Conservation (phyloP, 2,329 filamentous ascomycete species). For the Ceratocystiopsis minuta region DNA sequence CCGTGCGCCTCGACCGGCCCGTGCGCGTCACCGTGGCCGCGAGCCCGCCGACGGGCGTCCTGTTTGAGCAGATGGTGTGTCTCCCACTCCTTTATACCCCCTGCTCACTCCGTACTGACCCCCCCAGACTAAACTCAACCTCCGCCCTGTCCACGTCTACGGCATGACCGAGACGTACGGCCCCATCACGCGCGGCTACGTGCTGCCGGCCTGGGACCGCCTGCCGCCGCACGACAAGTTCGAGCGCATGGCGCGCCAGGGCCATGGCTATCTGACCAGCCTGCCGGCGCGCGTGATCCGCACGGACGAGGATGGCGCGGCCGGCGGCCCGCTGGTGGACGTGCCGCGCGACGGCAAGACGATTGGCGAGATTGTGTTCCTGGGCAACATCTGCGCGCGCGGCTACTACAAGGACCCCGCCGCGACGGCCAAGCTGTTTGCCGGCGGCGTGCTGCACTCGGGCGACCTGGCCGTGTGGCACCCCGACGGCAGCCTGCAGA, state of each 20-base stretch:
- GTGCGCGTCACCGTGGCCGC: slow-evolving; percentile 87
- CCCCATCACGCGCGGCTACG: slow-evolving; percentile 85
- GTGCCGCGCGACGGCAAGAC: slow-evolving; percentile 30
- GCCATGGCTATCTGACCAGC: slow-evolving; percentile 75
- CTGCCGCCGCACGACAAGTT: slow-evolving; percentile 63
- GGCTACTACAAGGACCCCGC: slow-evolving; percentile 83
- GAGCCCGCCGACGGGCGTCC: slow-evolving; percentile 69
- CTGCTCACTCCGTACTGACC: background rate
- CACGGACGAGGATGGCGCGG: slow-evolving; percentile 39
- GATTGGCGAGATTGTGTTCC: slow-evolving; percentile 47
- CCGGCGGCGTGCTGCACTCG: slow-evolving; percentile 70
- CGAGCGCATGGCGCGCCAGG: slow-evolving; percentile 79
- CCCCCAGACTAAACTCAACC: slow-evolving; percentile 40
- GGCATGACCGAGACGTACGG: slow-evolving; percentile 82
- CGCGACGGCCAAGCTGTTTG: slow-evolving; percentile 74
- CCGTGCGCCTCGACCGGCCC: slow-evolving; percentile 46
- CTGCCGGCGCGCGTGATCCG: slow-evolving; percentile 70
- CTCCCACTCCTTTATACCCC: background rate
- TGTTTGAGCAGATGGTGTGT: slow-evolving; percentile 80
- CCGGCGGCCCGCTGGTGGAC: slow-evolving; percentile 29
- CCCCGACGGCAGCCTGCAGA: slow-evolving; percentile 76
- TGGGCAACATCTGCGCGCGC: slow-evolving; percentile 79
- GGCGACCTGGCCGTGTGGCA: slow-evolving; percentile 92
- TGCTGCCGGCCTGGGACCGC: slow-evolving; percentile 67
- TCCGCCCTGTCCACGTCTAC: slow-evolving; percentile 86